Evolutionary conservation across 1,284 basidiomycete genomes (phyloP), one percentile per base, ranked within the genome.

Genomic region (Entoloma clypeatum): DNA sequence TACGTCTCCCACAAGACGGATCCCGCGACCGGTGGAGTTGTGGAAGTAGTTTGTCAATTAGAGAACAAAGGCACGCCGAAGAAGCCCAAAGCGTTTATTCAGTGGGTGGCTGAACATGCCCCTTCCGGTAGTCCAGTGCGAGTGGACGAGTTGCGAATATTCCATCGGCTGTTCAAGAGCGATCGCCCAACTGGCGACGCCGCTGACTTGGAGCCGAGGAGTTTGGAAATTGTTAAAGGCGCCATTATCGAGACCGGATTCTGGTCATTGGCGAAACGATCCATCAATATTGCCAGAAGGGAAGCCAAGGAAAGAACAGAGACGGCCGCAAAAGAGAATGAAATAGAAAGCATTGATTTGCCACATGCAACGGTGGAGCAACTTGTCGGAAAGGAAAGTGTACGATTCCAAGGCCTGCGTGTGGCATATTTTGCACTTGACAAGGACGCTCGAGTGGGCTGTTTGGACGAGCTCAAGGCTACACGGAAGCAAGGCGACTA

Each of bases 371-470:
- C 79, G 4, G 82, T 79, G 28, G 86, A 85, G 43, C 87, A 92
- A 63, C 72, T 96, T 29, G 76, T 94, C 26, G 95, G 96, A 14
- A 86, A 88, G 61, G 96, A 99, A 64, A 88, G 86, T 60, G 80
- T 99, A 37, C 77, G 96, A 33, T 99, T 99, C 81, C 96, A 99
- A 67, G 96, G 91, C 13, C 76, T 99, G 64, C 81, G 96, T 13
- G 84, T 96, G 34, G 96, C 88, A 2, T 99, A 98, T 70, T 99
- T 99, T 61, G 79, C 91, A 7, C 71, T 98, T 23, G 96, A 99
- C 63, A 85, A 83, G 59, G 92, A 96, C 55, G 72, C 89, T 30
- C 72, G 74, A 38, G 56, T 93, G 26, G 75, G 70, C 13, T 79
- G 71, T 47, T 61, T 92, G 26, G 74, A 81, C 17, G 78, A 84